Conservation (phyloP, 208 protist species). For the Crithidia sp. region DNA sequence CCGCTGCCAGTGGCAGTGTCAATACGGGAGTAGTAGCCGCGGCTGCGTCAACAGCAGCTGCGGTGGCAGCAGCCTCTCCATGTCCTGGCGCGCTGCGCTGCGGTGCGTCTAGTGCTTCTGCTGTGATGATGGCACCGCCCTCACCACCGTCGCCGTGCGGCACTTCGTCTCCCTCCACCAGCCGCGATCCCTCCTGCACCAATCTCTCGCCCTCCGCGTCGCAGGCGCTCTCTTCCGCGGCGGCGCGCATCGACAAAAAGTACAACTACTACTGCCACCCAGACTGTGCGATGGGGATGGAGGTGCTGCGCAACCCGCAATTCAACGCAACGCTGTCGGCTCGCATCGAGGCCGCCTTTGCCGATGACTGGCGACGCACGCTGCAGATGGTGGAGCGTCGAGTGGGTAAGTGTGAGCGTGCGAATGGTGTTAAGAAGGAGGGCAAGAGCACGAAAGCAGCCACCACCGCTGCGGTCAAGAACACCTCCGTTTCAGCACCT, state of each 20-base stretch:
- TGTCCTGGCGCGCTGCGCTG: too few species aligned
- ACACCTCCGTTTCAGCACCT: background rate
- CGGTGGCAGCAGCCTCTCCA: too few species aligned
- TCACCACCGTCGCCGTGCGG: too few species aligned
- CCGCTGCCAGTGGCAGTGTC: background rate
- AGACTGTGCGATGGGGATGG: conserved; percentile 57
- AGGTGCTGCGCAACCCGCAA: conserved; percentile 51
- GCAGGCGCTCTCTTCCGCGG: conserved; percentile 16
- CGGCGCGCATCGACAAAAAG: conserved; percentile 17
- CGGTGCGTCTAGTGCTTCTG: background rate
- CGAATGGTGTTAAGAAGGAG: background rate
- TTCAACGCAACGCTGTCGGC: conserved; percentile 48
- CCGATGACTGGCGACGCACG: conserved; percentile 38
- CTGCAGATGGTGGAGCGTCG: conserved; percentile 4
- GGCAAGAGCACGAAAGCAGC: background rate
- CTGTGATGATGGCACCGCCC: too few species aligned
- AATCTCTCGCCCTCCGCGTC: conserved; percentile 1
- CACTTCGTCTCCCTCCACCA: background rate
- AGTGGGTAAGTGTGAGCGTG: background rate
- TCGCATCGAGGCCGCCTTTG: conserved; percentile 41
- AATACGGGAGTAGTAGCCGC: too few species aligned
- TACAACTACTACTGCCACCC: conserved; percentile 55
- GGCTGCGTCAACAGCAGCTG: too few species aligned
- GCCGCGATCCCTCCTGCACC: background rate
- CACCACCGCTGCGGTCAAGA: background rate